phyloP scores from a whole-genome alignment of 208 protist genomes.

The Acanthamoeba royreba region DNA sequence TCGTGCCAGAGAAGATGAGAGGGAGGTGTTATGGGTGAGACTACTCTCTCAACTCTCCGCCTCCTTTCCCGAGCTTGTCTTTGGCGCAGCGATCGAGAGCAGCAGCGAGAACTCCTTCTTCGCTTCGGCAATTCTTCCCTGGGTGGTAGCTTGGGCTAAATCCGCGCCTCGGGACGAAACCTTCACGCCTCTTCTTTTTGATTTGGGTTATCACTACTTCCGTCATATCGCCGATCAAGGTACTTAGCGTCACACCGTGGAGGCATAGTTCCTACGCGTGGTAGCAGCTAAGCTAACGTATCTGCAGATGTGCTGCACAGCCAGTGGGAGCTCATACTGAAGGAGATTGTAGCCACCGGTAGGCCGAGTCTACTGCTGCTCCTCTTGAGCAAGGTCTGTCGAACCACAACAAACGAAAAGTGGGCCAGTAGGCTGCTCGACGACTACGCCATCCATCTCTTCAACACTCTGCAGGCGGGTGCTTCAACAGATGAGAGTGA shows the following conservation, averaged over 20 bases:
- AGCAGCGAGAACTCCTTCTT: not conserved
- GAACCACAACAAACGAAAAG: not conserved
- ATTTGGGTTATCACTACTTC: not conserved
- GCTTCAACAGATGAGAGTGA: not conserved
- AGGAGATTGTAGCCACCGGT: not conserved
- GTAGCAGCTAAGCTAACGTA: not conserved
- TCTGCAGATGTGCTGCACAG: not conserved
- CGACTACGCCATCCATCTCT: not conserved
- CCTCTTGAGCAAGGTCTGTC: not conserved
- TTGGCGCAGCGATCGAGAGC: not conserved
- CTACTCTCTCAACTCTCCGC: not conserved
- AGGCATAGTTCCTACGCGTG: not conserved
- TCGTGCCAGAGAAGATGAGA: not conserved
- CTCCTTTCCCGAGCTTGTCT: not conserved
- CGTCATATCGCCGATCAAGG: not conserved
- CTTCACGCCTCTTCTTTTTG: not conserved
- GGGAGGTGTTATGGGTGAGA: not conserved
- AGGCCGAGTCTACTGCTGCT: not conserved
- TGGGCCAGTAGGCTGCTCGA: not conserved
- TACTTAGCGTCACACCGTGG: not conserved
- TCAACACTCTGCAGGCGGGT: not conserved
- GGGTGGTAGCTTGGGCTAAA: not conserved
- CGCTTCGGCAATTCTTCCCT: not conserved
- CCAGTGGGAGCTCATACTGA: not conserved
- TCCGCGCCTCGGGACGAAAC: not conserved